A percentile compares a stretch with the other conserved stretches of the same genome.
Evolutionary conservation across 768 basidiomycete genomes (phyloP).

Genomic region (Strobilomyces echinocephalus): DNA sequence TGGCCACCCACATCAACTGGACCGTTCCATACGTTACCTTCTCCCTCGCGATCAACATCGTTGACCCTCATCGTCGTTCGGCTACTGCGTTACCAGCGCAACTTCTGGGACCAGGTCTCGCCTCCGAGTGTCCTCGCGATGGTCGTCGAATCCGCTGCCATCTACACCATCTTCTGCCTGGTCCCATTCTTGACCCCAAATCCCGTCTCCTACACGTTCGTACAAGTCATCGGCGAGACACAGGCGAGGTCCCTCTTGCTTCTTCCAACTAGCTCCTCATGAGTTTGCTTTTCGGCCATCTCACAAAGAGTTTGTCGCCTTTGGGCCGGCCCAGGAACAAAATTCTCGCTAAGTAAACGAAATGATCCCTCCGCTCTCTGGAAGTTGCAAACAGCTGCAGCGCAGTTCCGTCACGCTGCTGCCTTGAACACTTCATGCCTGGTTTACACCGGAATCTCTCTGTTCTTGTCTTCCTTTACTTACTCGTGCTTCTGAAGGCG

Average conservation of each 20-base stretch:
- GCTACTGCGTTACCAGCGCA: conserved; percentile 23
- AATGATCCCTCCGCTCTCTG: conserved; percentile 29
- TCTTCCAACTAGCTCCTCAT: conserved; percentile 53
- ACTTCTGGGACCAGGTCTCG: conserved; percentile 21
- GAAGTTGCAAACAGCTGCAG: conserved; percentile 33
- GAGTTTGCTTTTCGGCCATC: conserved; percentile 80
- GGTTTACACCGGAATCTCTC: conserved; percentile 54
- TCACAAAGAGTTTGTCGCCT: conserved; percentile 70
- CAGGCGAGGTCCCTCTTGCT: conserved; percentile 25
- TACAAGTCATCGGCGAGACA: conserved; percentile 33
- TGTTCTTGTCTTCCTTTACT: not conserved
- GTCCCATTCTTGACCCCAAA: conserved; percentile 22
- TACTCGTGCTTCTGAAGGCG: conserved; percentile 38
- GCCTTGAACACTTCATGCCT: conserved; percentile 59
- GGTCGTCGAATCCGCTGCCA: conserved; percentile 26
- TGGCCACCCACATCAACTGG: conserved; percentile 17
- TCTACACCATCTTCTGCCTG: conserved; percentile 26
- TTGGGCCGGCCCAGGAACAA: conserved; percentile 29
- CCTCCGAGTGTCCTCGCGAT: conserved; percentile 22
- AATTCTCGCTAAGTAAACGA: conserved; percentile 24
- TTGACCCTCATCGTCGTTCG: conserved; percentile 23
- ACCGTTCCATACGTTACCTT: conserved; percentile 27
- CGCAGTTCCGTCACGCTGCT: conserved; percentile 48
- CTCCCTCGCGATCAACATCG: conserved; percentile 25
- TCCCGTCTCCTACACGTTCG: conserved; percentile 29